These are phyloP conservation scores for Xylariomycetidae sp. DNA, from an alignment of 2,329 filamentous ascomycete species.

Conservation along the genomic window DNA sequence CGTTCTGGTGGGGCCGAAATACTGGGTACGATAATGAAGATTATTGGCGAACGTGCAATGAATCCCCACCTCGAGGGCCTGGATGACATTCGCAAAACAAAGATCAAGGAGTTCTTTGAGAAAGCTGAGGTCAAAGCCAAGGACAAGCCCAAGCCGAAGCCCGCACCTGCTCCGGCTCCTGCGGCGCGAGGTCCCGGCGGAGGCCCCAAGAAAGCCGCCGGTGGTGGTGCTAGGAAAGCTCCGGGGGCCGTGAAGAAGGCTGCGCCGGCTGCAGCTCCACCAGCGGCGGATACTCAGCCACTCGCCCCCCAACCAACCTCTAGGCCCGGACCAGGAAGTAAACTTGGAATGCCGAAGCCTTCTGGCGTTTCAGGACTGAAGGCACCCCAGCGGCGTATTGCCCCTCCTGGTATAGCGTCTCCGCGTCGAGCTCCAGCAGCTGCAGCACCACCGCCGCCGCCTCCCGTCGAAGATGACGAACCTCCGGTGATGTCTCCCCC, in stretches of 20 bases:
- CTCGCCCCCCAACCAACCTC: constrained; percentile 55
- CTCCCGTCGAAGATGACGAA: constrained; percentile 51
- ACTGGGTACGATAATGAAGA: constrained; percentile 95
- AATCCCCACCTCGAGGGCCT: constrained; percentile 84
- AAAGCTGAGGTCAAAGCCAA: constrained; percentile 81
- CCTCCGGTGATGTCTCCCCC: constrained; percentile 45
- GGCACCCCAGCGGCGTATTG: constrained; percentile 54
- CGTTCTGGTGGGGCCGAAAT: constrained; percentile 88
- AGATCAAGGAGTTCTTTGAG: constrained; percentile 87
- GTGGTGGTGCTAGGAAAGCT: constrained; percentile 42
- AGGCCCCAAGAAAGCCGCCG: constrained; percentile 27
- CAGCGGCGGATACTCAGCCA: constrained; percentile 46
- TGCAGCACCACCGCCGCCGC: constrained; percentile 42
- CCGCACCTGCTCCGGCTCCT: constrained; percentile 58
- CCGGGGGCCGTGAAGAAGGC: constrained; percentile 50
- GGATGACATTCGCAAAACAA: constrained; percentile 92
- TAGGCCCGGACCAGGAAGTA: constrained; percentile 41
- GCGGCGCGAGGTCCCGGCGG: constrained; percentile 47
- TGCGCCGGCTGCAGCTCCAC: constrained; percentile 31
- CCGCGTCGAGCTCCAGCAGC: constrained; percentile 44
- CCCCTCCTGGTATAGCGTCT: constrained; percentile 44
- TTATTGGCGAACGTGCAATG: constrained; percentile 95
- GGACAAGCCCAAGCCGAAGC: constrained; percentile 89
- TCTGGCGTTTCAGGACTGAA: constrained; percentile 54
- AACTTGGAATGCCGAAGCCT: constrained; percentile 52